phyloP scores from a whole-genome alignment of 176 grass and related monocot genomes.

The Tillandsia leiboldiana region DNA sequence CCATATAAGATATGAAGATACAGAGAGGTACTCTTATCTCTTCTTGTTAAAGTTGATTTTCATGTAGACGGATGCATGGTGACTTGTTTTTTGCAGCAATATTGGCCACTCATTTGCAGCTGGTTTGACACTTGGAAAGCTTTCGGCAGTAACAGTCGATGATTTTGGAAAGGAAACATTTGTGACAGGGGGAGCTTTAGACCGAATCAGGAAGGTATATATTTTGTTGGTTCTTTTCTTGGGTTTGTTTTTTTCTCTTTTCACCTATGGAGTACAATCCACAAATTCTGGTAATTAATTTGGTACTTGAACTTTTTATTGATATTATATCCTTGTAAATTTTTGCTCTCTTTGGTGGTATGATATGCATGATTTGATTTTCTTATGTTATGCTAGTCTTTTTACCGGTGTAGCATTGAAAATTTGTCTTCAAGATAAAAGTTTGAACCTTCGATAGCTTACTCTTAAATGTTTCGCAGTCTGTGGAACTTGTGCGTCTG shows the following conservation, averaged over 20 bases:
- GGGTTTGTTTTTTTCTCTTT: background rate
- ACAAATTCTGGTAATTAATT: constrained; percentile 8
- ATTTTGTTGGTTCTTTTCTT: constrained; percentile 15
- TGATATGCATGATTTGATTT: background rate
- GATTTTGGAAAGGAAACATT: constrained; percentile 86
- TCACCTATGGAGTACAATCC: background rate
- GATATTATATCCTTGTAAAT: no score
- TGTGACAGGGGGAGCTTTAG: constrained; percentile 79
- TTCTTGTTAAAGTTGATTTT: constrained; percentile 17
- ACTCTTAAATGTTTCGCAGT: constrained; percentile 49
- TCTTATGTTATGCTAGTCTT: background rate
- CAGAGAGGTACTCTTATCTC: constrained; percentile 62
- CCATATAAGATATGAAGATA: constrained; percentile 95
- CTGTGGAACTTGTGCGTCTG: constrained; percentile 83
- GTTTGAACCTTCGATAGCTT: constrained; percentile 12
- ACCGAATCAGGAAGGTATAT: constrained; percentile 69
- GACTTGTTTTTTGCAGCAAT: constrained; percentile 73
- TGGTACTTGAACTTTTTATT: background rate
- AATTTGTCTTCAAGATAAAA: no score
- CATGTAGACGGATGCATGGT: constrained; percentile 18
- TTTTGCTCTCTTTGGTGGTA: background rate
- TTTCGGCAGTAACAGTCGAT: constrained; percentile 87
- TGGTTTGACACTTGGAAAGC: constrained; percentile 74
- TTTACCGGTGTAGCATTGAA: background rate
- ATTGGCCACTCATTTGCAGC: constrained; percentile 84